These are phyloP conservation scores for Panus rudis DNA, from an alignment of 768 basidiomycete genomes.

Conservation along the genomic window DNA sequence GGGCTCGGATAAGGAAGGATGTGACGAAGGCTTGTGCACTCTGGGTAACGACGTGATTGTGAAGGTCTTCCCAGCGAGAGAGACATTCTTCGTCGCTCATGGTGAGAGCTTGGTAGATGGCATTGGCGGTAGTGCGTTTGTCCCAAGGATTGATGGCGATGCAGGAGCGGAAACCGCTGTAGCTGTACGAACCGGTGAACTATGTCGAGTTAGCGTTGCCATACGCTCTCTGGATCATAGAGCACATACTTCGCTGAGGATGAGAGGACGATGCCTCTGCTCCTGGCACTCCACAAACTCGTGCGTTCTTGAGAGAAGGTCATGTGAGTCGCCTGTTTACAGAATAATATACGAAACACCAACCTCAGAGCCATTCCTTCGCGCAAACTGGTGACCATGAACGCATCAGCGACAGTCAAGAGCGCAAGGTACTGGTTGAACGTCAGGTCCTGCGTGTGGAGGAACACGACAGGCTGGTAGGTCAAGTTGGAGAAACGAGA, in stretches of 20 bases:
- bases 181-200: constrained; percentile 85
- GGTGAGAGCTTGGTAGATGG: constrained; percentile 69
- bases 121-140: constrained; percentile 73
- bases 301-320: constrained; percentile 39
- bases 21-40: constrained; percentile 81
- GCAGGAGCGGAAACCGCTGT: constrained; percentile 81
- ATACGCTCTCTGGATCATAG: not conserved
- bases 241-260: constrained; percentile 64
- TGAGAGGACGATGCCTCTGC: constrained; percentile 55
- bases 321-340: not conserved
- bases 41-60: constrained; percentile 80
- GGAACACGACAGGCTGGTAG: constrained; percentile 81
- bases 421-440: constrained; percentile 83
- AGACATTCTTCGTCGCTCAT: constrained; percentile 70
- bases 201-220: constrained; percentile 20
- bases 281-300: constrained; percentile 87
- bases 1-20: constrained; percentile 67
- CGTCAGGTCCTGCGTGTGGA: constrained; percentile 79
- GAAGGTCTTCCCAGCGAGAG: constrained; percentile 79
- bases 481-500: constrained; percentile 78
- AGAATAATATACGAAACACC: not conserved
- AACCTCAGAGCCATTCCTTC: constrained; percentile 81
- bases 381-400: constrained; percentile 75
- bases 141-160: constrained; percentile 87
- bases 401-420: constrained; percentile 76